Base-by-base conservation (phyloP, 202 grass and related monocot species). In the Bolboschoenoplectus hybrid region DNA sequence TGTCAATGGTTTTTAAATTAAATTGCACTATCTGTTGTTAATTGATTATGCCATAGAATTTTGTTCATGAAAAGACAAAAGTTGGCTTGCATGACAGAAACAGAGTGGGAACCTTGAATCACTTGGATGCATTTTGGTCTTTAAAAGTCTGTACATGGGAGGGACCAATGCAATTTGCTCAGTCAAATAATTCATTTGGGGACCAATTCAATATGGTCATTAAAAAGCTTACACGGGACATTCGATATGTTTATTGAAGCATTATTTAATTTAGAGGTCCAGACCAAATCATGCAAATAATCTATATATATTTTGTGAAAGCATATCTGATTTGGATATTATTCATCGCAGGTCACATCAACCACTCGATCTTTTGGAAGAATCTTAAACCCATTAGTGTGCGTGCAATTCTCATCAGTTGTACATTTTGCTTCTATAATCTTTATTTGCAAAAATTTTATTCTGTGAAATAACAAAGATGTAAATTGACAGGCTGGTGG, bases 311-410 rank as follows among this genome's bases (percentile, higher is more conserved):
- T 26, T 80, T 80, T 38, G 4, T 60, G 2, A 58, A 80, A 35
- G 6, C 51, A 57, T 79, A 40, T 58, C 34, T 79, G 26, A 79
- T 5, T 17, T 13, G 14, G 1, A n/a, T 58, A 20, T 47, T 50
- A 50, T 39, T 58, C 51, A 26, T 67, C 47, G 56, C 67, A 88
- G 86, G 89, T 69, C 89, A 88, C 67, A 53, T 91, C 66, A 91
- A 91, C 66, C 89, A 91, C 80, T 85, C 82, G 2, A 82, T 85
- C 76, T 91, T 91, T 85, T 91, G 86, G 73, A 57, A 85, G 84
- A 91, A 91, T 85, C 89, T 91, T 40, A 88, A 85, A 87, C 86
- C 89, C 62, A 36, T 88, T 20, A 88, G 60, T 57, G 86, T 91
- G 51, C 51, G 76, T 81, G 19, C 10, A 12, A 71, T 49, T 9